phyloP scores from a whole-genome alignment of 1,139 yeast species.

The Nakaseomyces sp. region DNA sequence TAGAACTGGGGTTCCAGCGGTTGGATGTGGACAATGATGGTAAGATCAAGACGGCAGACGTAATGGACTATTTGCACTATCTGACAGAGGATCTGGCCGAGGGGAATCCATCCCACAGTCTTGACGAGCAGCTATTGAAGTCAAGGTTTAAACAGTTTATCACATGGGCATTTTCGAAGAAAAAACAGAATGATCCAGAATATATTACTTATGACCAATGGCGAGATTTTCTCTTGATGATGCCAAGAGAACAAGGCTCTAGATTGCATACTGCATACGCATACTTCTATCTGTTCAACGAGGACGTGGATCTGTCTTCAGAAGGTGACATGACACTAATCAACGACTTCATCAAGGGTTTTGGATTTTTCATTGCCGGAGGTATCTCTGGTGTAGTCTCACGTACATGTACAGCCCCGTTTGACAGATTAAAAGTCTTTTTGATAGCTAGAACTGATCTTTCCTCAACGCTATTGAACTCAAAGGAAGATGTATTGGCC shows the following conservation, averaged over 20 bases:
- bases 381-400: constrained; percentile 94
- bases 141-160: constrained; percentile 19
- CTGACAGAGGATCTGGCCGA: constrained; percentile 8
- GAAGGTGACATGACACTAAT: constrained; percentile 89
- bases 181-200: constrained; percentile 42
- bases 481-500: constrained; percentile 42
- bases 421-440: constrained; percentile 88
- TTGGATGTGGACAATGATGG: constrained; percentile 78
- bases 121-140: constrained; percentile 5
- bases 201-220: constrained; percentile 78
- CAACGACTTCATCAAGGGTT: constrained; percentile 69
- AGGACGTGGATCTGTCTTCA: constrained; percentile 65
- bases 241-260: constrained; percentile 67
- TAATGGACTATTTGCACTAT: constrained; percentile 52
- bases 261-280: constrained; percentile 73
- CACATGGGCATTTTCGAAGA: constrained; percentile 43
- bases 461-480: constrained; percentile 56
- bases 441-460: constrained; percentile 85
- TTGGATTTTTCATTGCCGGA: constrained; percentile 89
- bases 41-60: constrained; percentile 53
- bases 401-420: constrained; percentile 96
- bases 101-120: background rate
- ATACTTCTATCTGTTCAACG: constrained; percentile 49
- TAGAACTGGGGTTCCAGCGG: constrained; percentile 56
- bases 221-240: constrained; percentile 68